Percentiles rank a stretch among this genome's conserved stretches.
Evolutionary conservation across 805 yeast genomes (phyloP).

Genomic region (Candida easanensis): DNA sequence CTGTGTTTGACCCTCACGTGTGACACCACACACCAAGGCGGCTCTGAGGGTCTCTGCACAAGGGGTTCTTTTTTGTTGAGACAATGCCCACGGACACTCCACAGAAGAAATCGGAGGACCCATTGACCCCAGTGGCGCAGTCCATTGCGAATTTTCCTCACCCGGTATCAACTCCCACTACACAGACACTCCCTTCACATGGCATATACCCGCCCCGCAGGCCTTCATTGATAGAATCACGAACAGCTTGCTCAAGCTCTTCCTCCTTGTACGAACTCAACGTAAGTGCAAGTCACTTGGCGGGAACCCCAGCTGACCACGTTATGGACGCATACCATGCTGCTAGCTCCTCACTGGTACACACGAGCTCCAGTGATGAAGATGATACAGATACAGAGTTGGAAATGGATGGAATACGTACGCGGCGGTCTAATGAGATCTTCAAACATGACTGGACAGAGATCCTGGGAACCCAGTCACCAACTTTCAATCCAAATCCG

Average conservation of each 20-base stretch:
- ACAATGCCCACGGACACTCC: slow-evolving; percentile 3
- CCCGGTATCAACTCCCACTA: slow-evolving; percentile 1
- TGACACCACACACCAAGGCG: no score
- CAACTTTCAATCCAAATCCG: slow-evolving; percentile 17
- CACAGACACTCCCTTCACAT: not conserved
- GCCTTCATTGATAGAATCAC: slow-evolving; percentile 13
- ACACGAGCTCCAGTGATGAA: slow-evolving; percentile 10
- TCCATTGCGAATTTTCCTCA: slow-evolving; percentile 4
- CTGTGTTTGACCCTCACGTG: no score
- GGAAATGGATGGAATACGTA: slow-evolving; percentile 8
- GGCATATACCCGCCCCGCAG: slow-evolving; percentile 2
- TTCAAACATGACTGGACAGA: slow-evolving; percentile 12
- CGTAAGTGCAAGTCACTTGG: slow-evolving; percentile 8
- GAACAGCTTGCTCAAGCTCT: slow-evolving; percentile 14
- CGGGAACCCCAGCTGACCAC: slow-evolving; percentile 4
- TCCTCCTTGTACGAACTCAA: slow-evolving; percentile 19
- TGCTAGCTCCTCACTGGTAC: slow-evolving; percentile 6
- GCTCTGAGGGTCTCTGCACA: not conserved
- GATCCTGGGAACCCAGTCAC: slow-evolving; percentile 13
- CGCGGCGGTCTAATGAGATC: slow-evolving; percentile 14
- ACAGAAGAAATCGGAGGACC: slow-evolving; percentile 9
- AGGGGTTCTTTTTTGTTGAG: not conserved
- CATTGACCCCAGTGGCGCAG: slow-evolving; percentile 14
- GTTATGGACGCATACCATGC: not conserved
- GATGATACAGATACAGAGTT: slow-evolving; percentile 17